Evolutionary conservation across 2,329 filamentous ascomycete genomes (phyloP), one percentile per base, ranked within the genome.

Genomic region (Alternaria tenuissima): DNA sequence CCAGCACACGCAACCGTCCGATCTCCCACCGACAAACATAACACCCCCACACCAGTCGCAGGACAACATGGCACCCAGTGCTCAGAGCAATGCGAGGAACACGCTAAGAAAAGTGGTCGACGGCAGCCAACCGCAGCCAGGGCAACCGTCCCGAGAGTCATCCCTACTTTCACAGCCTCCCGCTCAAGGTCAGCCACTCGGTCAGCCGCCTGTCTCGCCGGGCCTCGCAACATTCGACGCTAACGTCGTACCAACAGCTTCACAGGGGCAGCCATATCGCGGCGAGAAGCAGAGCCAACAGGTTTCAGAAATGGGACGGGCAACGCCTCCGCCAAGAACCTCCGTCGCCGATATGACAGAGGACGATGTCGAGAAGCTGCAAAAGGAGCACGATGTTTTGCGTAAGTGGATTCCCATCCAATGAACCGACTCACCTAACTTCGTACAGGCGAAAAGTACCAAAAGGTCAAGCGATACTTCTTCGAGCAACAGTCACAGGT

Each of bases 401-500:
- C 81, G 82, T 84, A 74, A 78, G 81, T 66, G 22, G 28, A 8
- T 32, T 38, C 9, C 7, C 38, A 8, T 5, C 6, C 3, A 4
- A 36, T 32, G 51, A 14, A 16, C 32, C 26, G 24, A 22, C 34
- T 12, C 58, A 43, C 36, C 58, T 60, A 49, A 65, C 53, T 32
- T 38, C 30, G 46, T 61, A 60, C 53, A 97, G 94, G 95, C 74
- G 88, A 88, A 68, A 99, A 99, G 82, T 99, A 99, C 78, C 96
- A 96, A 78, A 97, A 97, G 76, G 94, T 99, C 59, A 99, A 99
- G 83, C 89, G 93, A 57, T 91, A 97, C 71, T 99, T 97, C 77
- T 98, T 98, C 78, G 95, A 98, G 66, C 90, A 96, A 70, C 91
- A 90, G 67, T 86, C 89, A 18, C 94, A 97, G 79, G 91, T 98